A percentile compares a stretch with the other conserved stretches of the same genome.
phyloP scores from a whole-genome alignment of 169 alveolate genomes.

The Pseudocohnilembus persalinus region DNA sequence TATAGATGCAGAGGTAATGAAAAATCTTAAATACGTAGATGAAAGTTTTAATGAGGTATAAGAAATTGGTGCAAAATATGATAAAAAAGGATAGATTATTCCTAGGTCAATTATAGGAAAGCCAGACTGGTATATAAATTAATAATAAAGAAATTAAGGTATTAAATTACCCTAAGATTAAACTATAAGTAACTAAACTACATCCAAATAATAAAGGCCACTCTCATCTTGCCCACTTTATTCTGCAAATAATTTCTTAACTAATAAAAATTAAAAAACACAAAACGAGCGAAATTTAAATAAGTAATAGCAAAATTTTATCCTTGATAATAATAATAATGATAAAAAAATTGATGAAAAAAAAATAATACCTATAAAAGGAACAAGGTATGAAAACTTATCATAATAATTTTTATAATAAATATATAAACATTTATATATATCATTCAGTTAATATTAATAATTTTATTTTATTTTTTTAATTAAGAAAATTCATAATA shows the following conservation, averaged over 20 bases:
- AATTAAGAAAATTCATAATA: neutral
- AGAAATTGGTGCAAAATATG: neutral
- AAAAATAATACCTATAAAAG: neutral
- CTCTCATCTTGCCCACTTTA: neutral
- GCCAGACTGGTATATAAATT: neutral
- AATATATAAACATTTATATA: too few relatives aligned
- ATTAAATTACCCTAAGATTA: neutral
- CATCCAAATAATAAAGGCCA: neutral
- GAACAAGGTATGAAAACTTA: neutral
- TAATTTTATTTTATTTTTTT: too few relatives aligned
- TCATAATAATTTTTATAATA: too few relatives aligned
- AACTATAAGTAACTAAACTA: neutral
- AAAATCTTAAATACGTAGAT: neutral
- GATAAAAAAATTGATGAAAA: neutral
- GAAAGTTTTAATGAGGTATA: neutral
- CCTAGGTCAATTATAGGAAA: neutral
- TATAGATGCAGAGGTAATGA: neutral
- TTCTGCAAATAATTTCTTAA: neutral
- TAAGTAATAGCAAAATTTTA: neutral
- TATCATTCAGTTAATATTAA: too few relatives aligned
- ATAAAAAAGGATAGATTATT: neutral
- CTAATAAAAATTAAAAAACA: too few relatives aligned
- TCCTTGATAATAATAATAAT: too few relatives aligned
- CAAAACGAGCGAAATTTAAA: neutral
- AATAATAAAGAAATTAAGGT: neutral